A percentile compares a stretch with the other conserved stretches of the same genome.
Conservation (phyloP, 78 protist species). For the Dictyostelium firmibasis region DNA sequence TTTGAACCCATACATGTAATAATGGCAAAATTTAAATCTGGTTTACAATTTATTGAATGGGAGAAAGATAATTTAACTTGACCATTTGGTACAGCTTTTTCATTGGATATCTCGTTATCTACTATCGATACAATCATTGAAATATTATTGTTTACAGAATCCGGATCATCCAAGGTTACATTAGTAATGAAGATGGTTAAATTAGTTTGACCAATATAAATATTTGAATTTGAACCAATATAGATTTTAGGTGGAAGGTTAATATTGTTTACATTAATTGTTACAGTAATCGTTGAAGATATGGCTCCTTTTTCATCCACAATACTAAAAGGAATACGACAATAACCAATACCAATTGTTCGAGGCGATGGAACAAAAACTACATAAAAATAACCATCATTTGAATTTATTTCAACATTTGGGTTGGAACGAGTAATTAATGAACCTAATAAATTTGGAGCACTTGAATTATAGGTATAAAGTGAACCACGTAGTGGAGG, state of each 20-base stretch:
- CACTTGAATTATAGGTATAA: neutral
- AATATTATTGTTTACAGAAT: neutral
- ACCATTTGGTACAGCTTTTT: neutral
- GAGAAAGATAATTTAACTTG: neutral
- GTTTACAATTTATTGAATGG: too few relatives aligned
- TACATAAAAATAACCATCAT: neutral
- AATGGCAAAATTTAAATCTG: neutral
- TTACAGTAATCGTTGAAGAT: neutral
- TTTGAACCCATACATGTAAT: neutral
- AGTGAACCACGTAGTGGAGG: neutral
- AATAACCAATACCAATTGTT: neutral
- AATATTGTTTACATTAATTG: neutral
- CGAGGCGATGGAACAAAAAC: neutral
- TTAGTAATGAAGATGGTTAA: neutral
- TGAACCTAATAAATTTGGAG: neutral
- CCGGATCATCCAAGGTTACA: neutral
- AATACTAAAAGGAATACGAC: neutral
- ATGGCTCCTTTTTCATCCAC: neutral
- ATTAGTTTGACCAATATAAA: neutral
- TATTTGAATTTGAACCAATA: neutral
- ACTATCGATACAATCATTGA: slow-evolving; percentile 3
- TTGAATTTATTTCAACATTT: neutral
- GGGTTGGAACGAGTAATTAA: neutral
- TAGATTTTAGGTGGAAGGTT: slow-evolving; percentile 39
- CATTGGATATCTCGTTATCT: neutral